A percentile compares a stretch with the other conserved stretches of the same genome.
phyloP scores from a whole-genome alignment of 768 basidiomycete genomes.

The Boletus vinaceobasis region DNA sequence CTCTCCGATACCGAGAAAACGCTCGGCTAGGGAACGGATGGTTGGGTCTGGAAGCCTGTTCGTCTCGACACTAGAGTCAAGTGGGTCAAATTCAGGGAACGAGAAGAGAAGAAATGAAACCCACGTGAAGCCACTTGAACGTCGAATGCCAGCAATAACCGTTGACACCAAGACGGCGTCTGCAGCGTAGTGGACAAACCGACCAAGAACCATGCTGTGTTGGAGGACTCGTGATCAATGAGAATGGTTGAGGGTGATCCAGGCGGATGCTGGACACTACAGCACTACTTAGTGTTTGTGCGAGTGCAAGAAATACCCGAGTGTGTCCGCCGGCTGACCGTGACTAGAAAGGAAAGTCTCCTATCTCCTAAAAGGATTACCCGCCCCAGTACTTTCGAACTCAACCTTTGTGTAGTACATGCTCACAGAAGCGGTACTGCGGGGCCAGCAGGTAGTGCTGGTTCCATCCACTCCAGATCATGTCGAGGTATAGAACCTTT shows the following conservation, averaged over 20 bases:
- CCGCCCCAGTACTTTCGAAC: background rate
- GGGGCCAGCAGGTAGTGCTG: constrained; percentile 65
- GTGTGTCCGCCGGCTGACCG: background rate
- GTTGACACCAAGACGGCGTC: constrained; percentile 88
- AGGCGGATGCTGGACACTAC: background rate
- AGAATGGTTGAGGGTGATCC: constrained; percentile 1
- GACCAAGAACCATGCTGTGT: constrained; percentile 55
- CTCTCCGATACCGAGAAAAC: constrained; percentile 84
- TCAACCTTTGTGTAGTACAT: constrained; percentile 11
- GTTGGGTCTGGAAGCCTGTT: constrained; percentile 73
- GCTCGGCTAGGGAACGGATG: constrained; percentile 69
- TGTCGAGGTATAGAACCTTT: constrained; percentile 28
- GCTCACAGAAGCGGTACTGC: constrained; percentile 42
- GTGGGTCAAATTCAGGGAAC: background rate
- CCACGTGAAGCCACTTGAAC: constrained; percentile 87
- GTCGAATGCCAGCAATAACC: constrained; percentile 84
- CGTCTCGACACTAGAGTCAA: constrained; percentile 57
- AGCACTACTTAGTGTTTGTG: background rate
- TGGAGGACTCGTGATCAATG: background rate
- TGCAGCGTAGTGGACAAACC: constrained; percentile 75
- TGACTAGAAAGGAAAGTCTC: constrained; percentile 18
- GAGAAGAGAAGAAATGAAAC: constrained; percentile 33
- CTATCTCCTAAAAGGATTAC: background rate
- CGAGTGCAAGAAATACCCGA: background rate
- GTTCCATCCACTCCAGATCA: constrained; percentile 74